phyloP scores from a whole-genome alignment of 2,329 filamentous ascomycete species.

The Aspergillus fischeri region DNA sequence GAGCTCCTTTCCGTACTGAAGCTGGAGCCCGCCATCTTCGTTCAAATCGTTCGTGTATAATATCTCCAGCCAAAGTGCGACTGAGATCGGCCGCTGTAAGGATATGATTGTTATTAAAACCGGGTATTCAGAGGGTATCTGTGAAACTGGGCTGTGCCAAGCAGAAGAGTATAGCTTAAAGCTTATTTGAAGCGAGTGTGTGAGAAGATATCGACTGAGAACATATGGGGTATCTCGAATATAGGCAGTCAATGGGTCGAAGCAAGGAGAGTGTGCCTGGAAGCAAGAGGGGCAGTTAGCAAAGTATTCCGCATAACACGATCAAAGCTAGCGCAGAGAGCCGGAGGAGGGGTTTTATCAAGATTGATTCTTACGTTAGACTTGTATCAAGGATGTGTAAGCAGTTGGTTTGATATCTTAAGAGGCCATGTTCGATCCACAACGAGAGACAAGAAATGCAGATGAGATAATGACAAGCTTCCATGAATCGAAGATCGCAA shows the following conservation, averaged over 20 bases:
- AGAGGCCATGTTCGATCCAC: background rate
- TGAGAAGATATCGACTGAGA: background rate
- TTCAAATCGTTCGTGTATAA: background rate
- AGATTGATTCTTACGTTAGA: background rate
- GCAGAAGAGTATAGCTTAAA: background rate
- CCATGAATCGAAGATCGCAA: background rate
- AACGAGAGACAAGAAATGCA: background rate
- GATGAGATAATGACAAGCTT: background rate
- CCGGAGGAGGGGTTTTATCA: background rate
- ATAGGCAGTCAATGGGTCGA: background rate
- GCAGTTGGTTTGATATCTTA: background rate
- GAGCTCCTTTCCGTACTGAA: background rate
- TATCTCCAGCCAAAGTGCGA: background rate
- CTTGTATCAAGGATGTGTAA: background rate
- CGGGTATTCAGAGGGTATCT: background rate
- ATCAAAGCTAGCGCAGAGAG: background rate
- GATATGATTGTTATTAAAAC: background rate
- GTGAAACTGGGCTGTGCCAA: background rate
- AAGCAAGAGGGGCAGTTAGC: background rate
- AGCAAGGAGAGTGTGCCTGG: background rate
- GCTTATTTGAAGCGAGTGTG: background rate
- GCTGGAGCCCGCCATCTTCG: background rate
- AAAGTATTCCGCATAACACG: background rate
- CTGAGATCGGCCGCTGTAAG: background rate
- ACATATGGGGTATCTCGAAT: background rate